These are phyloP conservation scores for Yarrowia deformans DNA, from an alignment of 805 yeast genomes.

Conservation along the genomic window DNA sequence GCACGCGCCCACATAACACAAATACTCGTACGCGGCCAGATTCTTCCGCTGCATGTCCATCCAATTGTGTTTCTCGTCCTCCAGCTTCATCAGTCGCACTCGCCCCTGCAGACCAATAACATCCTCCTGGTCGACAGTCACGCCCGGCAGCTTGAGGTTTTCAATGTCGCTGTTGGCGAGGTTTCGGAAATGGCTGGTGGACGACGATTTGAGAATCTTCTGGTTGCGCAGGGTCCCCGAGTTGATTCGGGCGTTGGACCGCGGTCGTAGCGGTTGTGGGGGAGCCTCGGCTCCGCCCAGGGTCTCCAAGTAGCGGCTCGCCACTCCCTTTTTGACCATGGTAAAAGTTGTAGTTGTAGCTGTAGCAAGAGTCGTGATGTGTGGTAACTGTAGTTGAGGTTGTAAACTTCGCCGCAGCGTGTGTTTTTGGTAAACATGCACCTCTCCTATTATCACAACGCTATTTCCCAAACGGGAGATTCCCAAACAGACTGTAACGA, in stretches of 20 bases:
- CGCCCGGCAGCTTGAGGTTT: slow-evolving; percentile 45
- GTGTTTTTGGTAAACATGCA: slow-evolving; percentile 15
- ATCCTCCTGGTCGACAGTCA: slow-evolving; percentile 49
- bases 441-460: slow-evolving; percentile 21
- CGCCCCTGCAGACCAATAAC: slow-evolving; percentile 49
- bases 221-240: slow-evolving; percentile 29
- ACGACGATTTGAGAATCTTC: slow-evolving; percentile 34
- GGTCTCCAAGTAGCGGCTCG: slow-evolving; percentile 36
- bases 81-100: slow-evolving; percentile 48
- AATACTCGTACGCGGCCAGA: slow-evolving; percentile 71
- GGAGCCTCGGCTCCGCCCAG: slow-evolving; percentile 32
- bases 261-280: slow-evolving; percentile 18
- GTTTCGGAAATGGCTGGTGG: slow-evolving; percentile 22
- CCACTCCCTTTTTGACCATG: slow-evolving; percentile 38
- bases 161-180: slow-evolving; percentile 41
- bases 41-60: slow-evolving; percentile 55
- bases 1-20: slow-evolving; percentile 83
- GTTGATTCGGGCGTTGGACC: slow-evolving; percentile 30
- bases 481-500: slow-evolving; percentile 27
- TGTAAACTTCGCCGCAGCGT: not conserved
- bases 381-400: not conserved
- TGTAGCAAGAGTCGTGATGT: no score
- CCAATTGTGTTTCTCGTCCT: slow-evolving; percentile 48
- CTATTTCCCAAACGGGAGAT: not conserved
- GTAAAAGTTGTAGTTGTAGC: not conserved